These are phyloP conservation scores for Solanum peruvianum DNA, from an alignment of 257 asterid genomes.

Conservation along the genomic window DNA sequence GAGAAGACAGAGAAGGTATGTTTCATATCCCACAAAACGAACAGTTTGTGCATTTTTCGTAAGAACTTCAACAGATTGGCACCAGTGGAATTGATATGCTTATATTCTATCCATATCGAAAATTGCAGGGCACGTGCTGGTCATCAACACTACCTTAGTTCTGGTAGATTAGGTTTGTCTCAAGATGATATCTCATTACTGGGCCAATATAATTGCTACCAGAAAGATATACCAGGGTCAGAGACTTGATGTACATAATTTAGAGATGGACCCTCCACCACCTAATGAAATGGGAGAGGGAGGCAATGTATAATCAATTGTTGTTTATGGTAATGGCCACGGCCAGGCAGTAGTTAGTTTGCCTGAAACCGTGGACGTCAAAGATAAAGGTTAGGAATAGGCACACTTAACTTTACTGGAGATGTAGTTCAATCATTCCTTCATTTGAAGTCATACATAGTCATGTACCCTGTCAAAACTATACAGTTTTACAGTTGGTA, in stretches of 20 bases:
- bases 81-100: not conserved
- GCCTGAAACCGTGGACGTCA: not conserved
- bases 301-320: not conserved
- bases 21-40: not conserved
- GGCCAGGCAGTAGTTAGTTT: not conserved
- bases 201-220: constrained; percentile 28
- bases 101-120: not conserved
- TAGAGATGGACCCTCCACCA: not conserved
- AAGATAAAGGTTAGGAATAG: not conserved
- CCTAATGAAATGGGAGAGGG: not conserved
- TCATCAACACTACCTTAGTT: constrained; percentile 57
- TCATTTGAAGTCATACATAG: not conserved
- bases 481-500: not conserved
- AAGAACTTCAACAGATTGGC: not conserved
- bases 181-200: constrained; percentile 56
- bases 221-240: constrained; percentile 10
- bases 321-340: not conserved
- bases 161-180: constrained; percentile 54
- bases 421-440: not conserved
- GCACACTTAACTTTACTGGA: not conserved
- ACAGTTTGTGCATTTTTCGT: not conserved
- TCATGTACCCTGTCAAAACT: not conserved
- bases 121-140: constrained; percentile 51
- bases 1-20: constrained; percentile 56
- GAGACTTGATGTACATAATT: constrained; percentile 6